Evolutionary conservation across 192 early-diverging fungal genomes (phyloP), one percentile per base, ranked within the genome.

Genomic region (Chytriomyces hyalinus): DNA sequence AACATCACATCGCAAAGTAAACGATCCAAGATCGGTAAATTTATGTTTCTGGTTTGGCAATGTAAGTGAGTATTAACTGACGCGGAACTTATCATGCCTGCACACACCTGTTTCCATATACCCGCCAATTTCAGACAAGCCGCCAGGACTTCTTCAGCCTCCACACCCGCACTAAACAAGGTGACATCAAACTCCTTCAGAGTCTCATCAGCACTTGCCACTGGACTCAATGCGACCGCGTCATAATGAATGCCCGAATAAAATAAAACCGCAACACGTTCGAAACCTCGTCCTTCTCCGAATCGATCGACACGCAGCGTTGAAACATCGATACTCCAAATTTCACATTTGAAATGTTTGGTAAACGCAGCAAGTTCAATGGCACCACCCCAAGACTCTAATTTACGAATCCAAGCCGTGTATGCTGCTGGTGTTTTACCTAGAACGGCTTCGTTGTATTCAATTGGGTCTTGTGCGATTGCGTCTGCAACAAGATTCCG

Each of bases 321-420:
- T 3, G 84, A 74, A 0, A 95, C 90, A 84, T 95, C 94, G 11
- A 95, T 84, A 46, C 90, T 92, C 74, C 85, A 86, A 68, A 95
- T 93, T 80, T 94, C 78, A 15, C 77, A 73, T 69, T 69, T 77
- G 78, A 84, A 93, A 68, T 92, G 82, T 9, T 85, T 78, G 6
- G 91, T 87, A 67, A 95, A 92, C n/a, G 94, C 91, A 17, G 92
- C 78, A 15, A 94, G 82, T 72, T 95, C 93, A 67, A 94, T 93
- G 1, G 92, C 93, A n/a, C 93, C 93, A 78, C 94, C 94, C 94
- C 94, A 95, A 64, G 87, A 86, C 28, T 87, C 83, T 28, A 81
- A 64, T 48, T 81, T 79, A 73, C 79, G 60, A 67, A 95, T 95
- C 92, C 93, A 94, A 0, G 84, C 57, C 28, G 83, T 78, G 78